phyloP scores from a whole-genome alignment of 2,329 filamentous ascomycete species.

The Plenodomus biglobosus region DNA sequence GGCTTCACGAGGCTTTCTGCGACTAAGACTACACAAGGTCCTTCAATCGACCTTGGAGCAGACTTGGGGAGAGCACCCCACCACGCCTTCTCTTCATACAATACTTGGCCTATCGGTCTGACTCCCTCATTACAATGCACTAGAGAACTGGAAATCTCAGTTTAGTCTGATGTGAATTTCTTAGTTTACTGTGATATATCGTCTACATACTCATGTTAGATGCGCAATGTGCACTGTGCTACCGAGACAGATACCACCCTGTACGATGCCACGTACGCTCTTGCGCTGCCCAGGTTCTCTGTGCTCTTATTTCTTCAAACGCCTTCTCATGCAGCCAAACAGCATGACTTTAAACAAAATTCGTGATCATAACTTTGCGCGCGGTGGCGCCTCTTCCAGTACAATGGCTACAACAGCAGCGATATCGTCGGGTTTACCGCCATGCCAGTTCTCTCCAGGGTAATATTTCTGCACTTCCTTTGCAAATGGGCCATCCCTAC shows the following conservation, averaged over 20 bases:
- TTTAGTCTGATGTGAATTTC: no score
- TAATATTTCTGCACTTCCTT: conserved; percentile 89
- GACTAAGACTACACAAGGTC: no score
- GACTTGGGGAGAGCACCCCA: no score
- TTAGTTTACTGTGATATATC: not conserved
- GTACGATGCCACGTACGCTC: conserved; percentile 14
- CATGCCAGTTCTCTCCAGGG: conserved; percentile 81
- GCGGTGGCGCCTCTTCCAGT: conserved; percentile 26
- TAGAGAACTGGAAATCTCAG: no score
- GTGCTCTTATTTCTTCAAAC: conserved; percentile 18
- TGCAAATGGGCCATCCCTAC: conserved; percentile 87
- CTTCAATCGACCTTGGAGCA: no score
- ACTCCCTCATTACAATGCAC: no score
- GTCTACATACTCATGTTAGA: not conserved
- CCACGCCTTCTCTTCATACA: no score
- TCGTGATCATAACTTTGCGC: conserved; percentile 15
- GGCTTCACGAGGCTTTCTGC: no score
- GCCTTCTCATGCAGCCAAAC: conserved; percentile 29
- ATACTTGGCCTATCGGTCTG: no score
- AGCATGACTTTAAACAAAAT: conserved; percentile 17
- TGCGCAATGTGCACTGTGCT: conserved; percentile 1
- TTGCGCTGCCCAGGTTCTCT: conserved; percentile 10
- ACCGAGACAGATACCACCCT: conserved; percentile 2
- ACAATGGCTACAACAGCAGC: conserved; percentile 71
- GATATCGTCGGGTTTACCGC: conserved; percentile 95